Base-by-base conservation (phyloP, 306 rosid species). In the Inga oerstediana region DNA sequence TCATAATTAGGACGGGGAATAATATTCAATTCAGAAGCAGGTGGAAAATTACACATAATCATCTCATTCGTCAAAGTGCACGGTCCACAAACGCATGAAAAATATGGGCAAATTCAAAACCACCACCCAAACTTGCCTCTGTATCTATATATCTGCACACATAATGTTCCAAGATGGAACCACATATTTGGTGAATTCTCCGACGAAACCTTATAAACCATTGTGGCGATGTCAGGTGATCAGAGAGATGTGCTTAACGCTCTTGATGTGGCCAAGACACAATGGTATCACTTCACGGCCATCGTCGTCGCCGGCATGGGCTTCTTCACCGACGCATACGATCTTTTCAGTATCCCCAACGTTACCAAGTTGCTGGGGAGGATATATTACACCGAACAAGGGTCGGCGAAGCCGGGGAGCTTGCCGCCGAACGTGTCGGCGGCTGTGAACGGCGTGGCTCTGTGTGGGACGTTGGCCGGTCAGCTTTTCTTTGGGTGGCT, bases 291-390 rank as follows among this genome's bases (percentile, higher is more conserved):
- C 75, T 85, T 88, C 72, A 82, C 79, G 0, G 87, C 88, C 2
- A 84, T 88, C 37, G 62, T 88, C 3, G 75, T 88, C 35, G 86
- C 91, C 41, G 87, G 87, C 14, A 85, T 85, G 88, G 91, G 91
- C 17, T 88, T 88, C 79, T 88, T 88, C 83, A 88, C 88, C 44
- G 88, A 88, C 46, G 77, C 90, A 11, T 88, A 88, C 78, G 91
- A 88, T 59, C 88, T 88, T 3, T 88, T 88, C 81, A 81, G 81
- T 75, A 85, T 89, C 39, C 86, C 92, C 6, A 88, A 82, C 24
- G 92, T 89, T 75, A 87, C 92, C n/a, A 89, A 89, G 54, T 85
- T 89, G 44, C 89, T 89, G 14, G 90, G 92, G 4, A 85, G 90
- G 27, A 78, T 87, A 17, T 89, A 87, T 64, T 87, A 87, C 79